These are phyloP conservation scores for Biancaea sappan DNA, from an alignment of 306 rosid genomes.

Conservation along the genomic window DNA sequence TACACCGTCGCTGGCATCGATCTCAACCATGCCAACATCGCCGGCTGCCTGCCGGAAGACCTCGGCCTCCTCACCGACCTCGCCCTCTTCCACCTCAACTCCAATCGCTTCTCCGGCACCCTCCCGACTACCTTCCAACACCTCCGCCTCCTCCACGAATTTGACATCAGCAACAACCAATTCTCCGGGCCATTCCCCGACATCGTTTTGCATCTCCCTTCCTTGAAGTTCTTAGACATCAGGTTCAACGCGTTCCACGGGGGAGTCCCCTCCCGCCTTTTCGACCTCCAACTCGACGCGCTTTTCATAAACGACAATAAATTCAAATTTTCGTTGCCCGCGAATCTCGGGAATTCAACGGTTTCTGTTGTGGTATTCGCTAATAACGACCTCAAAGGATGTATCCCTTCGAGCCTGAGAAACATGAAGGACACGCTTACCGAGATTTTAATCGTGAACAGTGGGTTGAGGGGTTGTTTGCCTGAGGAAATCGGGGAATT, in stretches of 20 bases:
- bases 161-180: slow-evolving; percentile 76
- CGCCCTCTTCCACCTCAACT: slow-evolving; percentile 76
- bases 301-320: slow-evolving; percentile 76
- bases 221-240: slow-evolving; percentile 64
- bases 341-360: slow-evolving; percentile 57
- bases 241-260: slow-evolving; percentile 70
- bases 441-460: slow-evolving; percentile 62
- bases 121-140: slow-evolving; percentile 48
- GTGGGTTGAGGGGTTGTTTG: slow-evolving; percentile 75
- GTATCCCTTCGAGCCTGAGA: slow-evolving; percentile 61
- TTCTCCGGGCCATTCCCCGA: slow-evolving; percentile 72
- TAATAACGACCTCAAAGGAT: slow-evolving; percentile 59
- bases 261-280: slow-evolving; percentile 54
- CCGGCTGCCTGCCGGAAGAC: slow-evolving; percentile 71
- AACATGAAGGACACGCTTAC: slow-evolving; percentile 64
- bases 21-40: slow-evolving; percentile 69
- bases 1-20: slow-evolving; percentile 86
- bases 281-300: slow-evolving; percentile 72
- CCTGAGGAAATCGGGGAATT: slow-evolving; percentile 60
- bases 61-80: slow-evolving; percentile 76
- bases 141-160: slow-evolving; percentile 61
- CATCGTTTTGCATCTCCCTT: slow-evolving; percentile 45
- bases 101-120: slow-evolving; percentile 72
- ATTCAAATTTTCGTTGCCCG: slow-evolving; percentile 57
- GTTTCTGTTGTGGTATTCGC: slow-evolving; percentile 79